These are phyloP conservation scores for Nidularia sp. DNA, from an alignment of 768 basidiomycete genomes.

Conservation along the genomic window DNA sequence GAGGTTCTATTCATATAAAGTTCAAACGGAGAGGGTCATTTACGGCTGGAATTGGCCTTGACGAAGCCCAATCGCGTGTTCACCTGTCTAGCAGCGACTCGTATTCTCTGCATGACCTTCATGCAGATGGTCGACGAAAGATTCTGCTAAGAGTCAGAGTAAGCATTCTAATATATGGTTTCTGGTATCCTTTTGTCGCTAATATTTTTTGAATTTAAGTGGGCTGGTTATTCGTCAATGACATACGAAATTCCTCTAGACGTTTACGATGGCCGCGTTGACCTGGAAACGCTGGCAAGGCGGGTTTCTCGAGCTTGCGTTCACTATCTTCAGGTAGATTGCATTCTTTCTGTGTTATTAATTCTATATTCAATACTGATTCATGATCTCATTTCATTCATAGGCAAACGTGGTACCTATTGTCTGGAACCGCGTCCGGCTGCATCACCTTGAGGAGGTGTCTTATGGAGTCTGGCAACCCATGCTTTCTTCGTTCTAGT, in stretches of 20 bases:
- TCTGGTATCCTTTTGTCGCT: not conserved
- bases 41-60: slow-evolving; percentile 59
- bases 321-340: slow-evolving; percentile 65
- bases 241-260: slow-evolving; percentile 76
- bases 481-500: slow-evolving; percentile 45
- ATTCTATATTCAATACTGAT: not conserved
- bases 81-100: slow-evolving; percentile 57
- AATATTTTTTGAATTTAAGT: slow-evolving; percentile 31
- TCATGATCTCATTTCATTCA: not conserved
- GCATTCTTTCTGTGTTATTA: slow-evolving; percentile 6
- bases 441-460: slow-evolving; percentile 71
- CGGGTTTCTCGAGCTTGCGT: slow-evolving; percentile 67
- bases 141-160: slow-evolving; percentile 64
- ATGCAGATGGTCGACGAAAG: slow-evolving; percentile 54
- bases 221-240: slow-evolving; percentile 65
- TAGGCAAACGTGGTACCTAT: slow-evolving; percentile 71
- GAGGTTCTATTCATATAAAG: slow-evolving; percentile 52
- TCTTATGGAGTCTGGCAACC: slow-evolving; percentile 71
- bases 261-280: slow-evolving; percentile 59
- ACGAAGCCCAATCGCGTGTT: slow-evolving; percentile 64
- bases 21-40: slow-evolving; percentile 74
- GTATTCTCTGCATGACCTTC: slow-evolving; percentile 62
- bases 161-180: slow-evolving; percentile 14
- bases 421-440: slow-evolving; percentile 61
- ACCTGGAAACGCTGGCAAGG: slow-evolving; percentile 63